Evolutionary conservation across 176 grass and related monocot genomes (phyloP).

Genomic region (bread wheat (Triticum aestivum)): DNA sequence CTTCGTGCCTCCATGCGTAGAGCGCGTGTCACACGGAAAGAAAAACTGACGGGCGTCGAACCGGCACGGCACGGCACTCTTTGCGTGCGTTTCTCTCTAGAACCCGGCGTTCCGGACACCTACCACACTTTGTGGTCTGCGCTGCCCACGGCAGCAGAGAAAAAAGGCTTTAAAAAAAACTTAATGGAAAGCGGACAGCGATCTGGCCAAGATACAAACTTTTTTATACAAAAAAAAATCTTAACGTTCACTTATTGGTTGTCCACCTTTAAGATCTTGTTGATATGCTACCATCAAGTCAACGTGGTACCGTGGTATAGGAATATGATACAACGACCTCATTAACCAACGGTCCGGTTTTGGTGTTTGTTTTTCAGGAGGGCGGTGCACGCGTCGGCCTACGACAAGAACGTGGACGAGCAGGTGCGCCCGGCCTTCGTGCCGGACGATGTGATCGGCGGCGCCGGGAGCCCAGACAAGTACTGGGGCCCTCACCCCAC

Average conservation of each 20-base stretch:
- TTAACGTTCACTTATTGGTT: background rate
- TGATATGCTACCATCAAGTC: background rate
- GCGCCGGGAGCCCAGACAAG: constrained; percentile 53
- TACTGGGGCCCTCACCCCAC: constrained; percentile 86
- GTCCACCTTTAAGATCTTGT: background rate
- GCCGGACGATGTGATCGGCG: constrained; percentile 93
- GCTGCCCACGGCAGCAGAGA: background rate
- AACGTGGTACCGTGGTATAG: background rate
- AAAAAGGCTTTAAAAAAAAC: too few species aligned
- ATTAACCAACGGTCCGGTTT: background rate
- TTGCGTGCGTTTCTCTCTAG: too few species aligned
- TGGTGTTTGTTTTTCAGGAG: constrained; percentile 23
- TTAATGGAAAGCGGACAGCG: too few species aligned
- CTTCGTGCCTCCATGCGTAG: background rate
- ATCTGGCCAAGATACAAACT: too few species aligned
- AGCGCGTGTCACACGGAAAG: too few species aligned
- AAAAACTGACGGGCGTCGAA: too few species aligned
- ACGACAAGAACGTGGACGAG: constrained; percentile 97
- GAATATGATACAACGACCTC: too few species aligned
- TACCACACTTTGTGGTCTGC: too few species aligned
- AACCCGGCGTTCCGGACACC: background rate
- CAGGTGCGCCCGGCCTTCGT: constrained; percentile 67
- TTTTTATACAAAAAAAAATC: too few species aligned
- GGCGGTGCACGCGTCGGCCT: constrained; percentile 65
- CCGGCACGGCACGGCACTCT: too few species aligned